A percentile compares a stretch with the other conserved stretches of the same genome.
phyloP scores from a whole-genome alignment of 306 rosid genomes.

The Malus fusca region DNA sequence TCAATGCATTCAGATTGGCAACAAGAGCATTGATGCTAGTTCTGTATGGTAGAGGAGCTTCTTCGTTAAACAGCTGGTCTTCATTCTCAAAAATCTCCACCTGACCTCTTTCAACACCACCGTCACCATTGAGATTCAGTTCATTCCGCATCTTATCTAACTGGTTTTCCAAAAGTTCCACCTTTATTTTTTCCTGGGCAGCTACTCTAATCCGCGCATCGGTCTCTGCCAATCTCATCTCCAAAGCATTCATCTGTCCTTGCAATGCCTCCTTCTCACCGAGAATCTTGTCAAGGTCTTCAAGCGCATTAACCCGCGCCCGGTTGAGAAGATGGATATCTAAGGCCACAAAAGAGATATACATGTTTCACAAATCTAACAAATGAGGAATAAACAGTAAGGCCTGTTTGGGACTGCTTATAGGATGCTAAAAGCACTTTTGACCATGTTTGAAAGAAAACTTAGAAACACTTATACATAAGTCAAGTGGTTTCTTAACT shows the following conservation, averaged over 20 bases:
- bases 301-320: constrained; percentile 64
- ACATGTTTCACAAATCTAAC: constrained; percentile 11
- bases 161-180: constrained; percentile 58
- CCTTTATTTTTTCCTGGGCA: constrained; percentile 56
- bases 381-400: constrained; percentile 1
- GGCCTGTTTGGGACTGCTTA: not conserved
- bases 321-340: constrained; percentile 79
- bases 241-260: constrained; percentile 62
- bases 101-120: constrained; percentile 28
- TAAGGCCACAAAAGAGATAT: constrained; percentile 25
- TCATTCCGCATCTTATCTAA: constrained; percentile 48
- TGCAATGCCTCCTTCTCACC: constrained; percentile 70
- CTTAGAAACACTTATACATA: too few relatives aligned
- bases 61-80: constrained; percentile 17
- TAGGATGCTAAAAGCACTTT: not conserved
- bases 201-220: constrained; percentile 58
- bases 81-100: constrained; percentile 26
- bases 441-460: too few relatives aligned
- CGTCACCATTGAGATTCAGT: constrained; percentile 24
- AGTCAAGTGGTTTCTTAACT: not conserved
- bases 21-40: constrained; percentile 32
- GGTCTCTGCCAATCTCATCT: constrained; percentile 68
- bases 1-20: constrained; percentile 53
- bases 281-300: constrained; percentile 70
- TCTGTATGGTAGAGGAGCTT: constrained; percentile 15